These are phyloP conservation scores for Colletotrichum sp. DNA, from an alignment of 2,329 filamentous ascomycete genomes.

Conservation along the genomic window DNA sequence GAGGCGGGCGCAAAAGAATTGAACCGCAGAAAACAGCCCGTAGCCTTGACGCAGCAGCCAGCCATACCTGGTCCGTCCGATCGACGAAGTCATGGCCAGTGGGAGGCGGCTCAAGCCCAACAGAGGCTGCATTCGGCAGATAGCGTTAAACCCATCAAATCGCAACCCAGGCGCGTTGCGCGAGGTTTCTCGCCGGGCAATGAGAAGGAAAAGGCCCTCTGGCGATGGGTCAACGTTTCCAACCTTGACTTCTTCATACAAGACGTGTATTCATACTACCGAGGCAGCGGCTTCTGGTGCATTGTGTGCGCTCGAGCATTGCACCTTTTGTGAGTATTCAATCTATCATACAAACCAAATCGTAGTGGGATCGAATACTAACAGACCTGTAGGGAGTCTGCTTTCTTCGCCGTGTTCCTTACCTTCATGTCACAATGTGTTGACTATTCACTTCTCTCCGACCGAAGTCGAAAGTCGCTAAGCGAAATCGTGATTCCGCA, in stretches of 20 bases:
- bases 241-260: constrained; percentile 88
- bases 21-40: not conserved
- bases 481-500: constrained; percentile 67
- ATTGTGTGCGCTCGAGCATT: constrained; percentile 76
- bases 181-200: constrained; percentile 35
- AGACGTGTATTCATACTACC: constrained; percentile 86
- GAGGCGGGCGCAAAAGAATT: not conserved
- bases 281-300: constrained; percentile 83
- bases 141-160: constrained; percentile 23
- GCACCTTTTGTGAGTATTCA: constrained; percentile 70
- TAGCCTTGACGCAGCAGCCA: not conserved
- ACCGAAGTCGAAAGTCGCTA: constrained; percentile 62
- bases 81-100: constrained; percentile 53
- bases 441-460: constrained; percentile 73
- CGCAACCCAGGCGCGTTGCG: constrained; percentile 33
- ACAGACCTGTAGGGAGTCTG: constrained; percentile 65
- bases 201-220: constrained; percentile 79
- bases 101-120: constrained; percentile 59
- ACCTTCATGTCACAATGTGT: constrained; percentile 88
- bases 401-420: constrained; percentile 82
- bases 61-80: constrained; percentile 48
- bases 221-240: constrained; percentile 90
- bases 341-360: not conserved
- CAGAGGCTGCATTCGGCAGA: constrained; percentile 54
- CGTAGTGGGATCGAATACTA: not conserved